Conservation (phyloP, 805 yeast genomes). For the Kodamaea fukazawae region DNA sequence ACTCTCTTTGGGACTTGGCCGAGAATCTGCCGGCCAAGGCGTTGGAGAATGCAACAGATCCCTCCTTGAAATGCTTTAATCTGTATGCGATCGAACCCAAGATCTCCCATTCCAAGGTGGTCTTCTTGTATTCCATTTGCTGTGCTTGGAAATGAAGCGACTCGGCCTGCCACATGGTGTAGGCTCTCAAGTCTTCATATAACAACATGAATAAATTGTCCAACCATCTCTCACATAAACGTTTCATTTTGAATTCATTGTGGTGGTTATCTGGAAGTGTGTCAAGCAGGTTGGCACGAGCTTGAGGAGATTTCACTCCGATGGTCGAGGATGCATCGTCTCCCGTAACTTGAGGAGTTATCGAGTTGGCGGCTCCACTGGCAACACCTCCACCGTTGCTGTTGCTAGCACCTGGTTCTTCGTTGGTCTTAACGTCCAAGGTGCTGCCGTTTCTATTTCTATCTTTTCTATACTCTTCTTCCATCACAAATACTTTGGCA, state of each 20-base stretch:
- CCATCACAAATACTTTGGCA: conserved; percentile 49
- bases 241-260: conserved; percentile 56
- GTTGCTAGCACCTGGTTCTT: background rate
- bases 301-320: conserved; percentile 38
- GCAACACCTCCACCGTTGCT: background rate
- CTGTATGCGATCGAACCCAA: conserved; percentile 84
- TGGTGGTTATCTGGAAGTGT: conserved; percentile 15
- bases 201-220: conserved; percentile 67
- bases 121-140: conserved; percentile 71
- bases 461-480: conserved; percentile 45
- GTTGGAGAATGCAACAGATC: conserved; percentile 75
- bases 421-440: background rate
- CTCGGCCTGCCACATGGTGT: conserved; percentile 93
- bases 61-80: conserved; percentile 82
- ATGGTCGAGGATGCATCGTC: conserved; percentile 36
- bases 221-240: conserved; percentile 73
- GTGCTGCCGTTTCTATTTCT: conserved; percentile 19
- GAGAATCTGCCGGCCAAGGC: conserved; percentile 77
- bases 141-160: conserved; percentile 85
- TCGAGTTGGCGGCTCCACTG: background rate
- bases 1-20: conserved; percentile 70
- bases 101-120: conserved; percentile 88
- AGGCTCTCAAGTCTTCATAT: conserved; percentile 73
- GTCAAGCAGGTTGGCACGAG: conserved; percentile 12
- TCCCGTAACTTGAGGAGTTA: conserved; percentile 8